Evolutionary conservation across 2,329 filamentous ascomycete genomes (phyloP).

Genomic region (Dothistroma septosporum): DNA sequence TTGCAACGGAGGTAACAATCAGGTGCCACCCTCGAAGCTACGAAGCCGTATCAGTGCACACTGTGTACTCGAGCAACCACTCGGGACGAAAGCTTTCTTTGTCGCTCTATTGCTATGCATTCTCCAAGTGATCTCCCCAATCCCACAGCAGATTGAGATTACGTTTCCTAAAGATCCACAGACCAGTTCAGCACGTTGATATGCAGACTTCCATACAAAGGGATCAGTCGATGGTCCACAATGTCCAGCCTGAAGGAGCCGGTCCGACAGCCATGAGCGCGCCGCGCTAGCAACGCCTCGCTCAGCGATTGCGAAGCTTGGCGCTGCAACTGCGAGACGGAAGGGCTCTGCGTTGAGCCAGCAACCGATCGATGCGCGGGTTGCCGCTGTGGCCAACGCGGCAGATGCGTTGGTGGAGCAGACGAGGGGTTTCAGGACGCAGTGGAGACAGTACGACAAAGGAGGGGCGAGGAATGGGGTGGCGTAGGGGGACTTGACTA

Average conservation of each 20-base stretch:
- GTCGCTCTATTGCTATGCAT: background rate
- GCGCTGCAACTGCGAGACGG: background rate
- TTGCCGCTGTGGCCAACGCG: background rate
- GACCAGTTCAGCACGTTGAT: background rate
- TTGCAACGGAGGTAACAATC: background rate
- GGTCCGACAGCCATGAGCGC: background rate
- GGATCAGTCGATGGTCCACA: background rate
- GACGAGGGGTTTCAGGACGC: background rate
- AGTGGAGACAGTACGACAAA: background rate
- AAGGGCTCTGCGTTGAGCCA: background rate
- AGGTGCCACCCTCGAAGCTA: background rate
- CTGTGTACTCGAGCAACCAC: background rate
- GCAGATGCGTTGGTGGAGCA: background rate
- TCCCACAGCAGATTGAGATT: background rate
- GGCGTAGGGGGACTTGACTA: background rate
- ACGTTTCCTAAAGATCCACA: background rate
- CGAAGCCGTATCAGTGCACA: background rate
- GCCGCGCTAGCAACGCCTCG: background rate
- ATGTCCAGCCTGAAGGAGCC: background rate
- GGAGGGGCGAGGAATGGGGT: background rate
- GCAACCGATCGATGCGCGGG: background rate
- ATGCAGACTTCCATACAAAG: background rate
- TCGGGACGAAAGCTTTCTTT: background rate
- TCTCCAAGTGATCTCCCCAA: background rate
- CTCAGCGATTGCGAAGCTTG: background rate